Conservation (phyloP, 2,329 filamentous ascomycete genomes). For the Epichloe amarillans region DNA sequence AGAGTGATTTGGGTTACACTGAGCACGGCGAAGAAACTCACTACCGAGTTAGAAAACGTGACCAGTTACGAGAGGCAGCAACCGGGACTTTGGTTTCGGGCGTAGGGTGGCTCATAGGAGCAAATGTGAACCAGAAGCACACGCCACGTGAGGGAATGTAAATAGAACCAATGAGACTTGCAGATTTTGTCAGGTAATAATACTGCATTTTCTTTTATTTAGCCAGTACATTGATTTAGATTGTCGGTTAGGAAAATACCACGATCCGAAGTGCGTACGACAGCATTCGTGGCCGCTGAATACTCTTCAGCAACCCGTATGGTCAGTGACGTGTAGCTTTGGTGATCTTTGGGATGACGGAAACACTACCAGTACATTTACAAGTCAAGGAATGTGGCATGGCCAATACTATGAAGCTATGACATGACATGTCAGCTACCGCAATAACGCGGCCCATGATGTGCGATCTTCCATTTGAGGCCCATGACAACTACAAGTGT, state of each 20-base stretch:
- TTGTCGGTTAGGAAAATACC: not conserved
- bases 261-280: not conserved
- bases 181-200: not conserved
- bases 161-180: not conserved
- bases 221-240: not conserved
- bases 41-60: conserved; percentile 50
- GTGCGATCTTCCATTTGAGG: not conserved
- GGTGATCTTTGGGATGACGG: too few relatives aligned
- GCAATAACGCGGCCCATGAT: not conserved
- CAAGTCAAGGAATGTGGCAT: not conserved
- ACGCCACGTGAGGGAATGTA: not conserved
- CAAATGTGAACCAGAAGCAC: conserved; percentile 21
- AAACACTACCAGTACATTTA: not conserved
- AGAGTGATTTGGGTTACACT: conserved; percentile 1
- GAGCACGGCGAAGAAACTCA: conserved; percentile 16
- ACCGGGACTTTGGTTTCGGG: conserved; percentile 54
- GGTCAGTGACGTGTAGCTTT: not conserved
- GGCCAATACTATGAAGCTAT: not conserved
- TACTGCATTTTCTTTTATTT: not conserved
- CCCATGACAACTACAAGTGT: not conserved
- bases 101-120: conserved; percentile 55
- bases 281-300: not conserved
- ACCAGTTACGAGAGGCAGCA: conserved; percentile 54
- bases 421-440: not conserved
- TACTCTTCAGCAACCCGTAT: not conserved